Evolutionary conservation across 352 stramenopile species (phyloP).

Genomic region (Blastocystis sp.): DNA sequence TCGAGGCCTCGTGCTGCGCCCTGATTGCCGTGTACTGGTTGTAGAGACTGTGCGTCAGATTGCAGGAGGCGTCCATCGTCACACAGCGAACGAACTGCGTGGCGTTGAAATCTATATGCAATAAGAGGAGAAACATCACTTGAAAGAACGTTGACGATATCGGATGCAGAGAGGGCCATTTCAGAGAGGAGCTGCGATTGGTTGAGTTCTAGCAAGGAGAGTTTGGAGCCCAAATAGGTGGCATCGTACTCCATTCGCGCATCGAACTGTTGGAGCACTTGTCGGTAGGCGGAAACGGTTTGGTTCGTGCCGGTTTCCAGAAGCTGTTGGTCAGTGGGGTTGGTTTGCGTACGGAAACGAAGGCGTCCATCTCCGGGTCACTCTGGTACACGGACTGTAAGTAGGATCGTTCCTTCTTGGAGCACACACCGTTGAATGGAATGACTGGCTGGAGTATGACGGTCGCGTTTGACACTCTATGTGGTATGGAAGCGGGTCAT

Average conservation of each 20-base stretch:
- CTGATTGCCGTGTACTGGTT: not conserved
- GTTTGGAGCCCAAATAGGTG: not conserved
- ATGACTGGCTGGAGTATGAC: no score
- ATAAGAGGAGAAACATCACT: not conserved
- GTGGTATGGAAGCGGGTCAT: not conserved
- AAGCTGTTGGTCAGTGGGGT: not conserved
- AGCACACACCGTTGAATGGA: no score
- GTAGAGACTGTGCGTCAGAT: conserved; percentile 16
- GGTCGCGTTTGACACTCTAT: not conserved
- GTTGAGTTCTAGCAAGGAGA: not conserved
- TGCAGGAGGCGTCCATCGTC: not conserved
- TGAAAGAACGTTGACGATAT: not conserved
- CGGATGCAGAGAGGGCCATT: not conserved
- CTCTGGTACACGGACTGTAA: no score
- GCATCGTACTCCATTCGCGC: not conserved
- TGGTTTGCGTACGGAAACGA: not conserved
- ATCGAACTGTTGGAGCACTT: not conserved
- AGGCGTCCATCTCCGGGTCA: not conserved
- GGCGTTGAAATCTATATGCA: not conserved
- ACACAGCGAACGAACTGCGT: not conserved
- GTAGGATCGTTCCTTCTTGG: no score
- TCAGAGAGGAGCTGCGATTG: not conserved
- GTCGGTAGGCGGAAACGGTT: not conserved
- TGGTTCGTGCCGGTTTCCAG: not conserved
- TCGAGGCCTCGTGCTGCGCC: not conserved